phyloP scores from a whole-genome alignment of 305 asterid species.

The Fraxinus latifolia region DNA sequence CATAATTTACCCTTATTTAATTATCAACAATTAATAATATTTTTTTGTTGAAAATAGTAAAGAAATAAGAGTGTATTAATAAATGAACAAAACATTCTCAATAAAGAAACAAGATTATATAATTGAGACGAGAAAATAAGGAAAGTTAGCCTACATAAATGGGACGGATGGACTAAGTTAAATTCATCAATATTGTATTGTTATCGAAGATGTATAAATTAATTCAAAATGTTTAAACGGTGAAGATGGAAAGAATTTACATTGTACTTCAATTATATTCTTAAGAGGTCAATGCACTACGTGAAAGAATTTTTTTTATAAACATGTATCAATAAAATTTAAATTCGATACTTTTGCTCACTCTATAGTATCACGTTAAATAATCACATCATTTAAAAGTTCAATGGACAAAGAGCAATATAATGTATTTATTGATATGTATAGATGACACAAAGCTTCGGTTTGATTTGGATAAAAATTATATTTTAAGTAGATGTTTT shows the following conservation, averaged over 20 bases:
- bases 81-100: no score
- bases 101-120: no score
- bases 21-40: no score
- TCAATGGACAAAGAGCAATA: no score
- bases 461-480: no score
- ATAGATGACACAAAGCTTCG: not conserved
- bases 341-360: not conserved
- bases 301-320: not conserved
- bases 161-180: no score
- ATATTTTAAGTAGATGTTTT: no score
- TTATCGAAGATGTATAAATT: not conserved
- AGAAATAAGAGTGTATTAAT: no score
- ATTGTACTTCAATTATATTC: not conserved
- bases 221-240: not conserved
- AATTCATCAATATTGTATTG: not conserved
- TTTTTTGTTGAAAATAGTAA: no score
- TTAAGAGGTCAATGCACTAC: not conserved
- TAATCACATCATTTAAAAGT: not conserved
- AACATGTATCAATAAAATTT: not conserved
- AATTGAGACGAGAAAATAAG: no score
- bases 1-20: not conserved
- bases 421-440: not conserved
- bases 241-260: not conserved
- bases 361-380: no score
- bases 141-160: no score